phyloP scores from a whole-genome alignment of 1,284 basidiomycete species.

The Austroboletus olivaceoglutinosus region DNA sequence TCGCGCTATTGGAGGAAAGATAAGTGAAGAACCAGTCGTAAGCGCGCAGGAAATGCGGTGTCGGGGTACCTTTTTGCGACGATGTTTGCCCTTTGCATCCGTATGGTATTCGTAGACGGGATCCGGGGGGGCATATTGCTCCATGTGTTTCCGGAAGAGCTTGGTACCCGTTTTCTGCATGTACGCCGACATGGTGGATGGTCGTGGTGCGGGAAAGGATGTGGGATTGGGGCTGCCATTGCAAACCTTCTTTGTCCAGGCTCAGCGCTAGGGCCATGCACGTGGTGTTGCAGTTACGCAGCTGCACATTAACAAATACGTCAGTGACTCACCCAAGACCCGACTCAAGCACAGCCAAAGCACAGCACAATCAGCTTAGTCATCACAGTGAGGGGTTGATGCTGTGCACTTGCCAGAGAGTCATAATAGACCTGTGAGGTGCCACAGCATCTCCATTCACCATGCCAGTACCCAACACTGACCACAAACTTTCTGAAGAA shows the following conservation, averaged over 20 bases:
- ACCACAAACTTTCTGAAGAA: conserved; percentile 49
- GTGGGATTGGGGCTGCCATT: background rate
- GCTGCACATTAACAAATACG: conserved; percentile 13
- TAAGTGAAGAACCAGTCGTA: background rate
- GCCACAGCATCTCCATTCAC: background rate
- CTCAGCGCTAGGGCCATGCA: background rate
- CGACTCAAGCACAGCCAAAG: background rate
- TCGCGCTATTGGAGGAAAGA: conserved; percentile 48
- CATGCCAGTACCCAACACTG: conserved; percentile 18
- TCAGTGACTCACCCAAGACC: conserved; percentile 2
- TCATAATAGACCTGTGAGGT: too few species aligned
- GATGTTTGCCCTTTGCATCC: conserved; percentile 63
- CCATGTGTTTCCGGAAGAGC: conserved; percentile 62
- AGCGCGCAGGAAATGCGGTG: background rate
- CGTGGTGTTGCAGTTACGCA: conserved; percentile 1
- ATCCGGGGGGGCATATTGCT: conserved; percentile 69
- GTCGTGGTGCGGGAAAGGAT: background rate
- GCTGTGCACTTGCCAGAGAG: background rate
- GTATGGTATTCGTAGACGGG: conserved; percentile 79
- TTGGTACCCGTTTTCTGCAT: conserved; percentile 51
- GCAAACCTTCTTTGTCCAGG: background rate
- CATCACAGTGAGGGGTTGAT: background rate
- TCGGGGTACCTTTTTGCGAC: conserved; percentile 59
- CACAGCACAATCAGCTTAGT: conserved; percentile 6
- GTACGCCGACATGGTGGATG: conserved; percentile 34